These are phyloP conservation scores for Pseudogymnoascus pannorum DNA, from an alignment of 2,329 filamentous ascomycete genomes.

Conservation along the genomic window DNA sequence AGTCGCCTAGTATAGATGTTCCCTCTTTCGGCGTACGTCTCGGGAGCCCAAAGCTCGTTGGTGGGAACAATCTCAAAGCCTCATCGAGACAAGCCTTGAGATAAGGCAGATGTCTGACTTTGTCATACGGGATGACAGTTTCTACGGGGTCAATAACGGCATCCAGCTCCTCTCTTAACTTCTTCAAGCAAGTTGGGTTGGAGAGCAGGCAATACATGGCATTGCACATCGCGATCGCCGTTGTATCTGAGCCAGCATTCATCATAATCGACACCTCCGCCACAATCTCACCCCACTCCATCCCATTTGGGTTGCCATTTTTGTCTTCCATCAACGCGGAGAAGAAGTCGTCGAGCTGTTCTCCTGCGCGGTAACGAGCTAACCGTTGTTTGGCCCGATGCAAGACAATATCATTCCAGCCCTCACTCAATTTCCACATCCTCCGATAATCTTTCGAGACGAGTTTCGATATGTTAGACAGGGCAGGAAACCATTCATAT, in stretches of 20 bases:
- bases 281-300: conserved; percentile 52
- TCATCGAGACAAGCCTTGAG: conserved; percentile 47
- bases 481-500: conserved; percentile 42
- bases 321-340: conserved; percentile 45
- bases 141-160: conserved; percentile 37
- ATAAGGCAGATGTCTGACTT: conserved; percentile 44
- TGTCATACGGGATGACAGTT: conserved; percentile 41
- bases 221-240: conserved; percentile 45
- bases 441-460: conserved; percentile 36
- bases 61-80: conserved; percentile 38
- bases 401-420: conserved; percentile 41
- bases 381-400: conserved; percentile 38
- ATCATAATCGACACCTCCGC: conserved; percentile 48
- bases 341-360: conserved; percentile 54
- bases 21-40: conserved; percentile 40
- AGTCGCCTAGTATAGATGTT: conserved; percentile 36
- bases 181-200: conserved; percentile 35
- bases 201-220: conserved; percentile 45
- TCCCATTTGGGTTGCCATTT: conserved; percentile 33
- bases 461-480: conserved; percentile 40
- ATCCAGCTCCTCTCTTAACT: conserved; percentile 40
- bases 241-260: conserved; percentile 42
- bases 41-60: conserved; percentile 36
- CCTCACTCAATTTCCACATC: conserved; percentile 33
- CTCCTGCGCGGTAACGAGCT: conserved; percentile 40